Base-by-base conservation (phyloP, 2,329 filamentous ascomycete species). In the Arthroderma sp. region DNA sequence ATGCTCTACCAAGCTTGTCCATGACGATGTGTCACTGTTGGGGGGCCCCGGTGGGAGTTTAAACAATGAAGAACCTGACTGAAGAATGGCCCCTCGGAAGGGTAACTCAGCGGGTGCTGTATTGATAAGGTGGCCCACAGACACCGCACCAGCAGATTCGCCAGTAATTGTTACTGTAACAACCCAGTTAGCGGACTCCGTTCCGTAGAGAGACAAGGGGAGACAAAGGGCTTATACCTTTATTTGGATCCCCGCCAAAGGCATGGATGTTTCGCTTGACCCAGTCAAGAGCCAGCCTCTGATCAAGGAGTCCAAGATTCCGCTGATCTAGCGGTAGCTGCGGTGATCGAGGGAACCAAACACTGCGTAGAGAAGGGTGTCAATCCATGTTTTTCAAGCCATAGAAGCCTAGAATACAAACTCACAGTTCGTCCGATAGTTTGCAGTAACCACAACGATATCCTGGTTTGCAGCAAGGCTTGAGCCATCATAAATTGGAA, bases 281-380 rank as follows among this genome's bases (percentile, higher is more conserved):
- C 81, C 81, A 84, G 62, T 81, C 70, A 7, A 84, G 68, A 28
- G 79, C 79, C n/a, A 81, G 70, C 9, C 78, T 72, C 64, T 83
- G 81, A 59, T 82, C 79, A 55, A 76, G 70, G 0, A 81, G 67
- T 2, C 73, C 79, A 9, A 88, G 69, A 65, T 91, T 91, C 2
- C 83, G 49, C 21, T 54, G 4, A 23, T 44, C 37, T 13, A 44
- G 15, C 9, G 56, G 55, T 13, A 57, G 44, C 33, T 54, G 52
- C 33, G 52, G 33, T 39, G 52, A 38, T 15, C 37, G 19, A n/a
- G 51, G 23, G 9, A 58, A 58, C 56, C 56, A 55, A 58, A 58
- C 31, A 54, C 56, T 58, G 11, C 13, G 9, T 35, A 19, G 9
- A 4, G 2, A 28, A 41, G 9, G 13, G 15, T n/a, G 33, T 38